Evolutionary conservation across 208 protist genomes (phyloP).

Genomic region (Leishmania aethiopica): DNA sequence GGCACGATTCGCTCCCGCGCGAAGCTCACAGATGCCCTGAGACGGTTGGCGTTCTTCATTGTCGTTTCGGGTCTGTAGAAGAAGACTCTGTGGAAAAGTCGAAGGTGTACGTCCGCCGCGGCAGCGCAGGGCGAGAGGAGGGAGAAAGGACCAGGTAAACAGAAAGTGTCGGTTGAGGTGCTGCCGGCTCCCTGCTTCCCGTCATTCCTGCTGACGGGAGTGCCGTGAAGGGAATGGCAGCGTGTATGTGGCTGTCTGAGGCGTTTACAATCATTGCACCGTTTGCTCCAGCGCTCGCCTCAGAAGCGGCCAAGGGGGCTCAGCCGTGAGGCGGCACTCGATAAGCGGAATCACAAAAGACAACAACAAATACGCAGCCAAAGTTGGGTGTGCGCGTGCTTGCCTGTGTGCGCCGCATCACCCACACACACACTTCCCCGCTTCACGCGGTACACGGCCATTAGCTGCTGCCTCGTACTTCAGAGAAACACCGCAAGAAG

Average conservation of each 20-base stretch:
- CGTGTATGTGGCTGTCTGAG: neutral
- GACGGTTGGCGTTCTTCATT: constrained; percentile 3
- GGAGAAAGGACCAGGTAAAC: neutral
- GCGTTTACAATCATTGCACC: neutral
- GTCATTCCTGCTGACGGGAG: neutral
- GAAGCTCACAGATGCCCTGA: constrained; percentile 3
- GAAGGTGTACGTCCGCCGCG: neutral
- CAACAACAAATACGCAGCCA: neutral
- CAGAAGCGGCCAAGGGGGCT: neutral
- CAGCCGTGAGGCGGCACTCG: neutral
- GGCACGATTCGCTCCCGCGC: constrained; percentile 17
- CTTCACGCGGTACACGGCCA: neutral
- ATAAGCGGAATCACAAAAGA: neutral
- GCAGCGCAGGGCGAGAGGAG: neutral
- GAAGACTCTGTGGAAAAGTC: neutral
- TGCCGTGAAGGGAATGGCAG: neutral
- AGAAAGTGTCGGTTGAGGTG: neutral
- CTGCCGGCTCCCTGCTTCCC: neutral
- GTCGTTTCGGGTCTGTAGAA: neutral
- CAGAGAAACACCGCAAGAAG: neutral
- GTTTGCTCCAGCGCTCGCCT: neutral
- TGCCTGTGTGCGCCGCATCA: neutral
- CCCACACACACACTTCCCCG: neutral
- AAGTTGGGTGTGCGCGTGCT: neutral
- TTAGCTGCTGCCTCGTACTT: neutral